Evolutionary conservation across 2,329 filamentous ascomycete genomes (phyloP), one percentile per base, ranked within the genome.

Genomic region (Tothia fuscella): DNA sequence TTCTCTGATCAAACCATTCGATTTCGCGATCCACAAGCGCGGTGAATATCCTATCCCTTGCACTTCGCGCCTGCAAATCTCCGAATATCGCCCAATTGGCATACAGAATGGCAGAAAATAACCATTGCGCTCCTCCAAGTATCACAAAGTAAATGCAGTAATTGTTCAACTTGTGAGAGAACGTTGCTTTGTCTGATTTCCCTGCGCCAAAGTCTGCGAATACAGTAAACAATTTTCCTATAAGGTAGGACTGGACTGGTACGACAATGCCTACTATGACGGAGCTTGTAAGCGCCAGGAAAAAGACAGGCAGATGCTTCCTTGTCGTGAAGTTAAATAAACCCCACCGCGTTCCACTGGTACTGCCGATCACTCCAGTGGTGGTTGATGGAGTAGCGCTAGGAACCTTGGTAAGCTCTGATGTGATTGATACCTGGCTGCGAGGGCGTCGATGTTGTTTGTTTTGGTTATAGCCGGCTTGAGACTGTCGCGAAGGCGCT

Each of bases 1-100:
- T 66, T 39, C 79, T 71, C 14, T 69, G 65, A 55, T 95, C 87
- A 53, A 84, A 94, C 87, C 88, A 96, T 34, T 71, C 68, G 55
- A 91, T 74, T 10, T 89, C 76, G 53, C 80, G 85, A 5, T 65
- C 61, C n/a, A 93, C 56, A 26, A 96, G 63, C 2, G 72, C 72
- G 2, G 63, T 51, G 53, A 94, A 94, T 3, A 91, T 60, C 4
- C 62, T 64, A 13, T 70, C 64, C 4, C 86, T 73, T 5, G 77
- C 78, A 35, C 62, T 73, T 24, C 71, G 73, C 0, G 82, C 85
- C 49, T 94, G 85, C 2, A 85, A 52, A 58, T 95, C 88, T 12
- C 88, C 84, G 56, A 91, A 91, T 0, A 72, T 56, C 22, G 89
- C 66, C 78, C 88, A 95, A 0, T 74, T 58, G 1, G 70, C 68